Conservation (phyloP, 257 asterid species). For the Mentha longifolia region DNA sequence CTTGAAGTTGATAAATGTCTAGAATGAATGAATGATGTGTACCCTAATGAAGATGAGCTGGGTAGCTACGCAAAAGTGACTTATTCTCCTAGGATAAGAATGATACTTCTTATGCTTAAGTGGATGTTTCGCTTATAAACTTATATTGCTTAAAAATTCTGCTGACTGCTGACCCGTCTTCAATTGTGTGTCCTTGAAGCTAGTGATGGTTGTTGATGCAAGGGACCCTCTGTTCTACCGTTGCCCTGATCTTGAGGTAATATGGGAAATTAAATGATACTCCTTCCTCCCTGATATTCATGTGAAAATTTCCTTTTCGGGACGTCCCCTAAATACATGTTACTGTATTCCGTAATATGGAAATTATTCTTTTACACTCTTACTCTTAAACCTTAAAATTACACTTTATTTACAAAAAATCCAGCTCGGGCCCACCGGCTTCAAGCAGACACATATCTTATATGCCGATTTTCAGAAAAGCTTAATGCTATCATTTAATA, state of each 20-base stretch:
- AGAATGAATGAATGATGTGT: background rate
- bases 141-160: slow-evolving; percentile 11
- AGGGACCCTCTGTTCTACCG: slow-evolving; percentile 96
- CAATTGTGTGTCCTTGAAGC: slow-evolving; percentile 48
- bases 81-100: slow-evolving; percentile 1
- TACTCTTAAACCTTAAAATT: no score
- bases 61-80: background rate
- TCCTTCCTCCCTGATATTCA: no score
- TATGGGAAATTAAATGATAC: slow-evolving; percentile 14
- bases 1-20: slow-evolving; percentile 13
- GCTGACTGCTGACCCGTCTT: slow-evolving; percentile 34
- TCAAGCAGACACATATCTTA: background rate
- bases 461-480: slow-evolving; percentile 6
- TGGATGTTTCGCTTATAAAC: slow-evolving; percentile 1
- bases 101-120: slow-evolving; percentile 12
- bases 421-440: no score
- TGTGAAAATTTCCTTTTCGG: no score
- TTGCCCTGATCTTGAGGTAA: slow-evolving; percentile 99
- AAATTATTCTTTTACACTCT: no score
- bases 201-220: slow-evolving; percentile 98
- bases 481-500: background rate
- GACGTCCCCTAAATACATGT: no score
- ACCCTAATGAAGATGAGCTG: background rate
- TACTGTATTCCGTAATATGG: no score
- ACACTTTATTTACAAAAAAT: no score